These are phyloP conservation scores for Plasmodium falciparum DNA, from an alignment of 169 alveolate genomes.

Conservation along the genomic window DNA sequence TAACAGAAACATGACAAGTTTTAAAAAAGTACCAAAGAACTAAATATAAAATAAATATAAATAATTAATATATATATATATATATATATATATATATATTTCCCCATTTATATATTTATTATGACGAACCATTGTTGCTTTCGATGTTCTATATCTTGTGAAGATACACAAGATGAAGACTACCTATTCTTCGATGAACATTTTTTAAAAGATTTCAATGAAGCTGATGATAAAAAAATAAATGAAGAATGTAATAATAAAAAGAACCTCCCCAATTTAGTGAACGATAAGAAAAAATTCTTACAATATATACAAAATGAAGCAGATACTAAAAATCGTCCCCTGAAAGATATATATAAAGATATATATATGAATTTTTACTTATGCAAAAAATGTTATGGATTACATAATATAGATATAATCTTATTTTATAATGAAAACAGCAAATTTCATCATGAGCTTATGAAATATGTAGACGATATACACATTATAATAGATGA, in stretches of 20 bases:
- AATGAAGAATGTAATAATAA: background rate
- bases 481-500: conserved; percentile 16
- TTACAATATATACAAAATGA: conserved; percentile 16
- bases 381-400: conserved; percentile 61
- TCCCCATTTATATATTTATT: background rate
- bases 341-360: conserved; percentile 22
- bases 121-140: conserved; percentile 38
- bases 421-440: conserved; percentile 59
- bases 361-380: conserved; percentile 33
- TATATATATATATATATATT: too few species aligned
- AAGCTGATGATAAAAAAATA: background rate
- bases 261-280: background rate
- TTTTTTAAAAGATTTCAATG: conserved; percentile 41
- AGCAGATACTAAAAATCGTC: background rate
- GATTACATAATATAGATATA: conserved; percentile 72
- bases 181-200: conserved; percentile 41
- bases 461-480: conserved; percentile 1
- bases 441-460: conserved; percentile 40
- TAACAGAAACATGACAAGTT: background rate
- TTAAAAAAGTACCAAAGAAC: too few species aligned
- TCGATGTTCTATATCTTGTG: conserved; percentile 41
- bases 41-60: too few species aligned
- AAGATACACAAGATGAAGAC: conserved; percentile 21
- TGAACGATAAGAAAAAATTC: conserved; percentile 26
- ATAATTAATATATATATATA: too few species aligned